Conservation (phyloP, 129 eudicot species). For the Deinandra increscens region DNA sequence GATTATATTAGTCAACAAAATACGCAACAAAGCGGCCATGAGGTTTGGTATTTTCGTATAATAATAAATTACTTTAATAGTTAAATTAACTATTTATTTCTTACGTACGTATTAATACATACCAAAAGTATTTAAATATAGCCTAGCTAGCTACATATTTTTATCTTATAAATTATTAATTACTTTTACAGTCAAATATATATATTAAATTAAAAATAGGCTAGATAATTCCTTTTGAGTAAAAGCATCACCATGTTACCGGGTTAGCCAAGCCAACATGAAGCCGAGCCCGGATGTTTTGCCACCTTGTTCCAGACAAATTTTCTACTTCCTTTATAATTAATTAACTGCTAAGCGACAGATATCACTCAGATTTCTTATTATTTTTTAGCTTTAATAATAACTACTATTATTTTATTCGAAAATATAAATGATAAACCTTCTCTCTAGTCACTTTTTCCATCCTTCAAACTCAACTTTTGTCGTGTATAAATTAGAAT, state of each 20-base stretch:
- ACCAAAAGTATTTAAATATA: neutral
- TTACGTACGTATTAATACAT: no score
- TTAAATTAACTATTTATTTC: neutral
- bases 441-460: constrained; percentile 16
- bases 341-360: constrained; percentile 11
- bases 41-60: no score
- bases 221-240: neutral
- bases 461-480: constrained; percentile 15
- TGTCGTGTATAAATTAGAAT: constrained; percentile 7
- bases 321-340: constrained; percentile 30
- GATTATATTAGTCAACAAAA: constrained; percentile 36
- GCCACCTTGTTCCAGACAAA: constrained; percentile 66
- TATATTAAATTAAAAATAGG: neutral
- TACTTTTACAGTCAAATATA: no score
- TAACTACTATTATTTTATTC: neutral
- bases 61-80: no score
- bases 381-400: neutral
- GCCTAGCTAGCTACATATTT: no score
- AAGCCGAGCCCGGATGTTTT: constrained; percentile 66
- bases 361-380: constrained; percentile 28
- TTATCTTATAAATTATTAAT: no score
- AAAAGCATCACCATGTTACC: constrained; percentile 8
- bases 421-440: neutral
- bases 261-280: constrained; percentile 32
- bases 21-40: constrained; percentile 27